Base-by-base conservation (phyloP, 495 filamentous ascomycete genomes). In the Immersiella caudata region DNA sequence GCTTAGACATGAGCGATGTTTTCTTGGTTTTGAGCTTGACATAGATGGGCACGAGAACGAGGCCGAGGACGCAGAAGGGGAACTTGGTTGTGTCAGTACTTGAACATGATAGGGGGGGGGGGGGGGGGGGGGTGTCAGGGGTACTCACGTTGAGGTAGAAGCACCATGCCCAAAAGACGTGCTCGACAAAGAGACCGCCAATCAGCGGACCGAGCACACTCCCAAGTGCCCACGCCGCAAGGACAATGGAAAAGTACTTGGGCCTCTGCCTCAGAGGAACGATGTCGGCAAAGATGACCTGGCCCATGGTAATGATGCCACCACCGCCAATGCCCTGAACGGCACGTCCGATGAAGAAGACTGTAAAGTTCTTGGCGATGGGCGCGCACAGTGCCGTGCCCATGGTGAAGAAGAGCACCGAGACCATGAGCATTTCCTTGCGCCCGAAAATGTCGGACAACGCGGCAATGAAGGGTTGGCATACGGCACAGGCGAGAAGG, bases 291-390 rank as follows among this genome's bases (percentile, higher is more conserved):
- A 86, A 84, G 55, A 84, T 77, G 55, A 97, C 93, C 72, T 96
- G 93, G 27, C 91, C 89, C 71, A 97, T 78, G 26, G 90, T 89
- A 24, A 96, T 86, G 63, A 96, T 85, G 1, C 93, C 93, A 59
- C 92, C 93, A 46, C 91, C 92, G 3, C 92, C 93, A 20, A 91
- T 80, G 54, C 93, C 93, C 73, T 97, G 93, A 55, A 97, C 80
- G 0, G 90, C 87, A 70, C 93, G 82, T 8, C 92, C 93, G 0
- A 86, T 85, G 51, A 97, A 84, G 60, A 97, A 84, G 81, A 92
- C 91, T 0, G 74, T 67, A 27, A 82, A 79, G 61, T 64, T 70
- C 16, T 75, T 75, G 16, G 82, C 76, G 25, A 70, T 66, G 54
- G 21, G 73, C 18, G 79, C 79, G 46, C 80, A 79, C 0, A 85